These are phyloP conservation scores for Fusarium foetens DNA, from an alignment of 2,329 filamentous ascomycete genomes.

Conservation along the genomic window DNA sequence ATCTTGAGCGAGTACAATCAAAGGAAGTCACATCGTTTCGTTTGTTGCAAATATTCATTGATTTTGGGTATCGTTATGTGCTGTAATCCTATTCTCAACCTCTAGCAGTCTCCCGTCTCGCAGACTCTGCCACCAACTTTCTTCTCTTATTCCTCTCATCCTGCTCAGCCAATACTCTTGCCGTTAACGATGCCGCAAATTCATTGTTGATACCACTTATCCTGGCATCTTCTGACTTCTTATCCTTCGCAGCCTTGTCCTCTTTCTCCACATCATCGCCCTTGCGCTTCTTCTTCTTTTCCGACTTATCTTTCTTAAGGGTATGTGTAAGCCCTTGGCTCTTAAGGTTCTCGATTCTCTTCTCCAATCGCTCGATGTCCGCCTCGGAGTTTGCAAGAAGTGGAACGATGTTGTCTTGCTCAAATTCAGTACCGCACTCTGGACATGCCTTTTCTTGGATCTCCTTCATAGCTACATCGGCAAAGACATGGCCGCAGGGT, in stretches of 20 bases:
- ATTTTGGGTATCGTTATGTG: constrained; percentile 39
- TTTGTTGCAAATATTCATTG: not conserved
- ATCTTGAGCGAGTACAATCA: no score
- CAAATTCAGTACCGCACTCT: constrained; percentile 81
- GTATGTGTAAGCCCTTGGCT: constrained; percentile 83
- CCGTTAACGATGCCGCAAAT: constrained; percentile 84
- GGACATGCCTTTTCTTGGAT: constrained; percentile 72
- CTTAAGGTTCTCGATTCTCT: constrained; percentile 74
- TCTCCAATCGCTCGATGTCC: constrained; percentile 75
- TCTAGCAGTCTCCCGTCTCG: constrained; percentile 23
- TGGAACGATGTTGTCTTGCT: constrained; percentile 79
- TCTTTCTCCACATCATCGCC: constrained; percentile 51
- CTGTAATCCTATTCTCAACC: constrained; percentile 20
- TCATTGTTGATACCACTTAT: constrained; percentile 84
- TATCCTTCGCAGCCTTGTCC: constrained; percentile 60
- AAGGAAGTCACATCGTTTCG: not conserved
- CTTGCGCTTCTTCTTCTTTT: constrained; percentile 77
- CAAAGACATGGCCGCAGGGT: constrained; percentile 95
- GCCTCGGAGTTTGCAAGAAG: constrained; percentile 77
- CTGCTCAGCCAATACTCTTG: constrained; percentile 87
- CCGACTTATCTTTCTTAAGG: constrained; percentile 80
- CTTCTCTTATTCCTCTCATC: constrained; percentile 82
- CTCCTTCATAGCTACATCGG: constrained; percentile 85
- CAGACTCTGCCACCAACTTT: constrained; percentile 63
- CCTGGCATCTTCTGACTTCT: constrained; percentile 51